Evolutionary conservation across 2,329 filamentous ascomycete genomes (phyloP).

Genomic region (Corynespora cassiicola): DNA sequence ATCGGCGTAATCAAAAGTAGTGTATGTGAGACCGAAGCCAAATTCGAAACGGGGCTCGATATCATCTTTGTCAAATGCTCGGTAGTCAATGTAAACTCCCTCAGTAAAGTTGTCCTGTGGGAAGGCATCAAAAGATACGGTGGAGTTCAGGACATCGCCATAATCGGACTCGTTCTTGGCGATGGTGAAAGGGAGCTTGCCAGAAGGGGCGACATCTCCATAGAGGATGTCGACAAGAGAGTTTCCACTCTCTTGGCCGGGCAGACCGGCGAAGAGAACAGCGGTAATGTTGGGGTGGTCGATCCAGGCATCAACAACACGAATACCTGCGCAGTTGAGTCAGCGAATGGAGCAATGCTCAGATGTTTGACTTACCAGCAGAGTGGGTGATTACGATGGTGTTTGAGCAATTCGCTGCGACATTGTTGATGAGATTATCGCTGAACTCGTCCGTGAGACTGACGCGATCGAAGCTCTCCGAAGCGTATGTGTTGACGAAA

Average conservation of each 20-base stretch:
- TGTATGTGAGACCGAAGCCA: conserved; percentile 77
- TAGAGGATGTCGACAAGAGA: conserved; percentile 80
- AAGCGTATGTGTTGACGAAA: conserved; percentile 62
- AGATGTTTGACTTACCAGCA: conserved; percentile 36
- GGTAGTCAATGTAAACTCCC: conserved; percentile 82
- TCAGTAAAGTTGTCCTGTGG: conserved; percentile 79
- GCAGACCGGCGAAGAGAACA: conserved; percentile 79
- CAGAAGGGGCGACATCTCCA: conserved; percentile 75
- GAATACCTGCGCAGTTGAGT: conserved; percentile 80
- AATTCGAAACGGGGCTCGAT: conserved; percentile 78
- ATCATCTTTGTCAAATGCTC: conserved; percentile 70
- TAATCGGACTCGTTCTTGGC: conserved; percentile 72
- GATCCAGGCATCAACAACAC: conserved; percentile 76
- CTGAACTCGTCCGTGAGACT: conserved; percentile 25
- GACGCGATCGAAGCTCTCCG: conserved; percentile 37
- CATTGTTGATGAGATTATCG: conserved; percentile 49
- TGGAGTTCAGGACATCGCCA: conserved; percentile 63
- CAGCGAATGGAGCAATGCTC: conserved; percentile 81
- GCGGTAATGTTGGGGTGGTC: conserved; percentile 79
- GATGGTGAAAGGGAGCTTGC: conserved; percentile 80
- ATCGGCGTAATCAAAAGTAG: conserved; percentile 74
- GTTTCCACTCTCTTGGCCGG: conserved; percentile 82
- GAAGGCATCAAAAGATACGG: conserved; percentile 61
- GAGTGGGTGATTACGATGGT: conserved; percentile 57
- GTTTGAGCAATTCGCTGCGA: conserved; percentile 56